phyloP scores from a whole-genome alignment of 805 yeast species.

The Candida sakaeoensis region DNA sequence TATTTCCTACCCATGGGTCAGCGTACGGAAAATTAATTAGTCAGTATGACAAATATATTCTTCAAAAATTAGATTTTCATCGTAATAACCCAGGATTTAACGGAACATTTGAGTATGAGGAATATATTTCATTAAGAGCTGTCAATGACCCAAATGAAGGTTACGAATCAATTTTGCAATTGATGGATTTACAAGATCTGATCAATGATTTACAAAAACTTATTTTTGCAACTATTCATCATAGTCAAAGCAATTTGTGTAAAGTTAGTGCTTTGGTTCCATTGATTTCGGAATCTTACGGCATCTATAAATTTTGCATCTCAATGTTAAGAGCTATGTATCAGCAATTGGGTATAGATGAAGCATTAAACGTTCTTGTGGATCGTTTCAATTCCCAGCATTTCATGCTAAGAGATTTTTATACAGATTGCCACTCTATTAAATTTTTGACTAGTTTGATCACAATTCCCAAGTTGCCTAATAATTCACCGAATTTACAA shows the following conservation, averaged over 20 bases:
- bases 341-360: slow-evolving; percentile 66
- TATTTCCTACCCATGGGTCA: slow-evolving; percentile 38
- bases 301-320: slow-evolving; percentile 83
- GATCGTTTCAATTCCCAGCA: slow-evolving; percentile 71
- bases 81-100: slow-evolving; percentile 82
- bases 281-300: slow-evolving; percentile 84
- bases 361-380: slow-evolving; percentile 70
- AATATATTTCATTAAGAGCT: slow-evolving; percentile 80
- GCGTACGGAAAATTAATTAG: slow-evolving; percentile 70
- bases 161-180: slow-evolving; percentile 79
- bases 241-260: slow-evolving; percentile 63
- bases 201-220: slow-evolving; percentile 75
- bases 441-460: slow-evolving; percentile 77
- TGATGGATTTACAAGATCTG: slow-evolving; percentile 81
- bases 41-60: slow-evolving; percentile 69
- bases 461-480: slow-evolving; percentile 66
- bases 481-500: slow-evolving; percentile 56
- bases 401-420: slow-evolving; percentile 71
- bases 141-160: slow-evolving; percentile 96
- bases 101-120: slow-evolving; percentile 95
- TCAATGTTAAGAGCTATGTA: slow-evolving; percentile 90
- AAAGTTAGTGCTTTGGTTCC: slow-evolving; percentile 86
- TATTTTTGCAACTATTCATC: slow-evolving; percentile 67
- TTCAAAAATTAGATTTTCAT: slow-evolving; percentile 78
- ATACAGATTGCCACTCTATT: slow-evolving; percentile 84